Evolutionary conservation across 768 basidiomycete genomes (phyloP).

Genomic region (Antrodiella citrinella): DNA sequence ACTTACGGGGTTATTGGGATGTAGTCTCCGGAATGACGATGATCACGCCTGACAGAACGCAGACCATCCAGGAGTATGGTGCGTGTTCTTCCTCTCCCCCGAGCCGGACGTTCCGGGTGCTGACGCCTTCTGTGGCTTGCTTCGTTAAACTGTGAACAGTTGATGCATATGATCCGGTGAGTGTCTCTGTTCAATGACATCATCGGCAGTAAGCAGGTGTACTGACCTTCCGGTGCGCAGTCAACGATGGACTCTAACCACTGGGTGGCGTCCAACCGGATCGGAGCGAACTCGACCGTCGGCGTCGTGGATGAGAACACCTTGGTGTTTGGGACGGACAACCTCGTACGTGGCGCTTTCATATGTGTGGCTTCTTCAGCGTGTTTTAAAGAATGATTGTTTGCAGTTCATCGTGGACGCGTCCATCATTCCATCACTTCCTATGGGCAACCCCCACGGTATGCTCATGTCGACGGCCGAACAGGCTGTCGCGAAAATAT

Average conservation of each 20-base stretch:
- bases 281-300: conserved; percentile 28
- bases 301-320: conserved; percentile 51
- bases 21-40: conserved; percentile 40
- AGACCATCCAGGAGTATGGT: conserved; percentile 47
- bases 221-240: conserved; percentile 9
- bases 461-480: conserved; percentile 50
- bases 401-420: conserved; percentile 52
- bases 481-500: conserved; percentile 47
- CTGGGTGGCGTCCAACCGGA: conserved; percentile 50
- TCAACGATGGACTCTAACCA: conserved; percentile 49
- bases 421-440: conserved; percentile 42
- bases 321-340: conserved; percentile 41
- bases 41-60: conserved; percentile 54
- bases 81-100: conserved; percentile 7
- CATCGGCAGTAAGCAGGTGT: neutral
- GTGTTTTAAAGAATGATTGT: neutral
- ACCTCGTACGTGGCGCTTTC: conserved; percentile 26
- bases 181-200: neutral
- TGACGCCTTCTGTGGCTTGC: neutral
- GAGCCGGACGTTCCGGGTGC: neutral
- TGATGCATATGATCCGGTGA: conserved; percentile 22
- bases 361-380: no score
- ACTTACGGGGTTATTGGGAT: no score
- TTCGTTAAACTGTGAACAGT: conserved; percentile 11
- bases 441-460: conserved; percentile 52